Conservation (phyloP, 1,284 basidiomycete species). For the Leccinum fallax region DNA sequence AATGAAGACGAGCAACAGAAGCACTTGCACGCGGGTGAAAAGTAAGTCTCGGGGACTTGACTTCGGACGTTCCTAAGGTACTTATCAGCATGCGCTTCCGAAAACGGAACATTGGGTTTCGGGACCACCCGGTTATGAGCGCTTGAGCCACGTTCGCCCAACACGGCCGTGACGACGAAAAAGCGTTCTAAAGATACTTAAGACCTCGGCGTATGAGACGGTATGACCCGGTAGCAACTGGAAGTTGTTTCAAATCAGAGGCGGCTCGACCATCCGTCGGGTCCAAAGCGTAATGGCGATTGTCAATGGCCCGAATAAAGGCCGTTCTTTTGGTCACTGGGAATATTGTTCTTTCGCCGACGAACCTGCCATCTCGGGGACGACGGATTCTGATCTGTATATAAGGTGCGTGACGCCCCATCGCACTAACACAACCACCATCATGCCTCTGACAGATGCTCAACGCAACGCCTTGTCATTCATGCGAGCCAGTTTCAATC, state of each 20-base stretch:
- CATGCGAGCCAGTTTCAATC: neutral
- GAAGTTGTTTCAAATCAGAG: neutral
- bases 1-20: too few relatives aligned
- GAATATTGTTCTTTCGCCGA: too few relatives aligned
- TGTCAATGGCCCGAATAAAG: neutral
- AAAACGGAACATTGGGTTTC: too few relatives aligned
- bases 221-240: neutral
- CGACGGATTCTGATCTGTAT: neutral
- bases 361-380: too few relatives aligned
- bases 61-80: too few relatives aligned
- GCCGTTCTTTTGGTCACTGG: neutral
- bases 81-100: too few relatives aligned
- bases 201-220: neutral
- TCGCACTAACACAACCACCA: neutral
- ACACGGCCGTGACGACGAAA: too few relatives aligned
- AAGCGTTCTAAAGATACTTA: too few relatives aligned
- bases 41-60: too few relatives aligned
- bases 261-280: neutral
- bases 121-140: too few relatives aligned
- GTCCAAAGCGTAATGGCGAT: neutral
- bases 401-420: neutral
- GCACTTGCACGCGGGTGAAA: too few relatives aligned
- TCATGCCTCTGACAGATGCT: constrained; percentile 22
- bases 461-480: constrained; percentile 12
- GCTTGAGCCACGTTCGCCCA: too few relatives aligned